These are phyloP conservation scores for Austroboletus olivaceoglutinosus DNA, from an alignment of 1,284 basidiomycete genomes.

Conservation along the genomic window DNA sequence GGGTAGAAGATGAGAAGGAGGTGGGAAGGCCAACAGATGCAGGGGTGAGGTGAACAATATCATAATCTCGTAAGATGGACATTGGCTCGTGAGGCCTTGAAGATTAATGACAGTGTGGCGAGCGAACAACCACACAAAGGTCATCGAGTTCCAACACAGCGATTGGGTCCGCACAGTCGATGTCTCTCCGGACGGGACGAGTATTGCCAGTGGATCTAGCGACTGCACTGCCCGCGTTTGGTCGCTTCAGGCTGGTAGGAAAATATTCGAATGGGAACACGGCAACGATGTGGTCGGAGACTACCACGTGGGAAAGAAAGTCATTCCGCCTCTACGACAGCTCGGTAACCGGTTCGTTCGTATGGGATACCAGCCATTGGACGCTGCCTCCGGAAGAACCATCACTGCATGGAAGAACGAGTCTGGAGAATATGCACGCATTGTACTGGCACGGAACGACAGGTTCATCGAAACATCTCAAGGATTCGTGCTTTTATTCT, in stretches of 20 bases:
- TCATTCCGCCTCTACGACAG: not conserved
- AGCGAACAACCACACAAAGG: not conserved
- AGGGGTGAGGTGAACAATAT: no score
- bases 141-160: not conserved
- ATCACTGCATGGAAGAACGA: not conserved
- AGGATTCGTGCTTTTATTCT: not conserved
- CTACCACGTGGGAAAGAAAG: not conserved
- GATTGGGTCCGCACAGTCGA: not conserved
- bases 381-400: not conserved
- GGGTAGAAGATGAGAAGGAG: no score
- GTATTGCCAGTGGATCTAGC: not conserved
- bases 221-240: not conserved
- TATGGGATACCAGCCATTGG: not conserved
- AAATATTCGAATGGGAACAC: not conserved
- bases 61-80: no score
- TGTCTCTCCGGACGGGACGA: not conserved
- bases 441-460: not conserved
- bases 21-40: no score
- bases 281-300: not conserved
- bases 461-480: not conserved
- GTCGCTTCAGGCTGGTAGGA: not conserved
- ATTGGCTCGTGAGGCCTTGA: no score
- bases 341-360: not conserved
- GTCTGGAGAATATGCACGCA: not conserved
- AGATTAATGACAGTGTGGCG: not conserved